Evolutionary conservation across 2,329 filamentous ascomycete genomes (phyloP).

Genomic region (Calonectria honghensis): DNA sequence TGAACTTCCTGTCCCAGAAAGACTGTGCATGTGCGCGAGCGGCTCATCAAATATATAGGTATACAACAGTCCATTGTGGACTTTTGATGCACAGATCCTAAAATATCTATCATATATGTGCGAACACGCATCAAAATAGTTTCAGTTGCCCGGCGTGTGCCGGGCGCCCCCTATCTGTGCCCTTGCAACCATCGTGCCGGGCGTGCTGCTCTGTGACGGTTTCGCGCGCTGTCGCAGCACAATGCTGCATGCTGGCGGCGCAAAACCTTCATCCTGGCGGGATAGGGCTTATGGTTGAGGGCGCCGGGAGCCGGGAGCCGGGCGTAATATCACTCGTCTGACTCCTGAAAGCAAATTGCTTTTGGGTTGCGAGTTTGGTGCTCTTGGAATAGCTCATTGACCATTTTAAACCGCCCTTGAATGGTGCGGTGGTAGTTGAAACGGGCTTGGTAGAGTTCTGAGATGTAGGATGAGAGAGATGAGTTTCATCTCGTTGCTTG

Average conservation of each 20-base stretch:
- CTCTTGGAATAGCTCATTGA: background rate
- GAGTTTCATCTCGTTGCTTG: background rate
- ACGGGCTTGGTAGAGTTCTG: background rate
- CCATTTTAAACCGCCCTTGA: background rate
- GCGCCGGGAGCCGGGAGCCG: background rate
- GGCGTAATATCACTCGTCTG: background rate
- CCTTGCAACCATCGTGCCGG: background rate
- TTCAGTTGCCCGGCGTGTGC: background rate
- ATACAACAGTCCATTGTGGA: background rate
- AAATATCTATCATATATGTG: background rate
- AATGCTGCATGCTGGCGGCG: background rate
- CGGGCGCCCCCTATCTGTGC: background rate
- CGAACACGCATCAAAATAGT: constrained; percentile 11
- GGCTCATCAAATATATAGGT: constrained; percentile 18
- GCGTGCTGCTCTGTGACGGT: background rate
- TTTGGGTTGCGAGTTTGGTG: background rate
- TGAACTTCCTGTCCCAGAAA: background rate
- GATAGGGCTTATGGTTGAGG: background rate
- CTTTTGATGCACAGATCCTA: background rate
- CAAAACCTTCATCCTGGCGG: background rate
- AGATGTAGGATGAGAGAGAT: background rate
- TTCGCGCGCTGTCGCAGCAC: background rate
- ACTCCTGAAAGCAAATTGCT: background rate
- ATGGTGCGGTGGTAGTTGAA: too few species aligned
- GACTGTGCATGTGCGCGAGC: constrained; percentile 8